Percentiles rank a stretch among this genome's conserved stretches.
phyloP scores from a whole-genome alignment of 768 basidiomycete species.

The Podaxis sp. region DNA sequence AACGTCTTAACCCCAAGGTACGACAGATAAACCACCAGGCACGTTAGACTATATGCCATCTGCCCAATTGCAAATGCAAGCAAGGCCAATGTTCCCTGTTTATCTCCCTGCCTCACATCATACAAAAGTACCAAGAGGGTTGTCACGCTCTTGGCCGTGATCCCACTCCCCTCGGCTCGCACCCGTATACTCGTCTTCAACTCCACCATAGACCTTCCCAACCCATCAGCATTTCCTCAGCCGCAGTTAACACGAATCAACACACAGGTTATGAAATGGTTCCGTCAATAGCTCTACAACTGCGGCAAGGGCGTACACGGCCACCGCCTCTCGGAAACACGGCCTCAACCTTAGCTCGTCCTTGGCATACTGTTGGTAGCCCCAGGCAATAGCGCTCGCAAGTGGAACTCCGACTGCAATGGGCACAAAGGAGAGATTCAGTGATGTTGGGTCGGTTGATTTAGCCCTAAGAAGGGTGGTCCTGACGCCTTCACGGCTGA shows the following conservation, averaged over 20 bases:
- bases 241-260: constrained; percentile 1
- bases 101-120: constrained; percentile 32
- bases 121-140: constrained; percentile 68
- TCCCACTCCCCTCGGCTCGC: constrained; percentile 81
- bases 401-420: constrained; percentile 66
- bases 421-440: constrained; percentile 63
- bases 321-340: constrained; percentile 59
- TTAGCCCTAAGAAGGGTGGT: constrained; percentile 74
- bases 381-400: constrained; percentile 44
- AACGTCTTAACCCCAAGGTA: constrained; percentile 31
- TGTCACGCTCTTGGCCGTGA: constrained; percentile 66
- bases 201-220: constrained; percentile 59
- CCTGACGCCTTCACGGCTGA: constrained; percentile 91
- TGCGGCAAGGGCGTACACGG: constrained; percentile 72
- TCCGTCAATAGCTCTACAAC: constrained; percentile 79
- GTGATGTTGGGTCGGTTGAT: constrained; percentile 14
- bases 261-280: constrained; percentile 75
- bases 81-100: constrained; percentile 51
- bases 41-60: constrained; percentile 59
- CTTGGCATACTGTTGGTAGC: constrained; percentile 58
- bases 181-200: constrained; percentile 71
- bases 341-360: constrained; percentile 57
- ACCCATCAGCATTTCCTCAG: background rate
- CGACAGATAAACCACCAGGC: constrained; percentile 55
- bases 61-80: constrained; percentile 89